phyloP scores from a whole-genome alignment of 768 basidiomycete genomes.

The Boletellus ananas region DNA sequence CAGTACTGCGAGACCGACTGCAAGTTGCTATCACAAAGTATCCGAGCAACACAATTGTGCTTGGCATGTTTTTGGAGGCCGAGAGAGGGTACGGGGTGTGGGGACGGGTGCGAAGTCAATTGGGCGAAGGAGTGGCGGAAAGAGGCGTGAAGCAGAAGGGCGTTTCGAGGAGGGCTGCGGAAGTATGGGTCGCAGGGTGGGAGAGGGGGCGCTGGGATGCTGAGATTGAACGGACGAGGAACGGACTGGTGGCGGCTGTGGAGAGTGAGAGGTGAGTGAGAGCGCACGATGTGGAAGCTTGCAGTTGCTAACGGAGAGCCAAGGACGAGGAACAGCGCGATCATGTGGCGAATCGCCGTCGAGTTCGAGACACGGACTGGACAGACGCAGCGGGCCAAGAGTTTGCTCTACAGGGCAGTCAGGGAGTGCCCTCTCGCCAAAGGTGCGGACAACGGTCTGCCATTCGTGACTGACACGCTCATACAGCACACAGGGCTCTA shows the following conservation, averaged over 20 bases:
- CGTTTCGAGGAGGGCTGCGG: conserved; percentile 54
- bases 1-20: conserved; percentile 53
- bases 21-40: conserved; percentile 53
- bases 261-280: conserved; percentile 60
- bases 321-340: conserved; percentile 63
- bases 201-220: conserved; percentile 66
- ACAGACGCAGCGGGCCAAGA: conserved; percentile 60
- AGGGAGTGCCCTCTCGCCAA: conserved; percentile 73
- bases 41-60: conserved; percentile 65
- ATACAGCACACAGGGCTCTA: conserved; percentile 54
- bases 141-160: conserved; percentile 47
- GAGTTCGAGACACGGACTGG: conserved; percentile 72
- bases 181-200: conserved; percentile 82
- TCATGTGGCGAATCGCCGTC: conserved; percentile 70
- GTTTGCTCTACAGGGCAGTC: conserved; percentile 68
- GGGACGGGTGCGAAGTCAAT: conserved; percentile 60
- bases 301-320: conserved; percentile 6
- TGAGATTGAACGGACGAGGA: conserved; percentile 69
- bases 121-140: conserved; percentile 42
- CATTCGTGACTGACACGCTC: conserved; percentile 8
- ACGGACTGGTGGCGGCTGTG: conserved; percentile 56
- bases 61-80: conserved; percentile 72
- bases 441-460: conserved; percentile 39
- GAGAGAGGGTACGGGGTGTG: conserved; percentile 77
- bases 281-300: no score